Evolutionary conservation across 2,329 filamentous ascomycete species (phyloP).

Genomic region (Sporothrix brasiliensis): DNA sequence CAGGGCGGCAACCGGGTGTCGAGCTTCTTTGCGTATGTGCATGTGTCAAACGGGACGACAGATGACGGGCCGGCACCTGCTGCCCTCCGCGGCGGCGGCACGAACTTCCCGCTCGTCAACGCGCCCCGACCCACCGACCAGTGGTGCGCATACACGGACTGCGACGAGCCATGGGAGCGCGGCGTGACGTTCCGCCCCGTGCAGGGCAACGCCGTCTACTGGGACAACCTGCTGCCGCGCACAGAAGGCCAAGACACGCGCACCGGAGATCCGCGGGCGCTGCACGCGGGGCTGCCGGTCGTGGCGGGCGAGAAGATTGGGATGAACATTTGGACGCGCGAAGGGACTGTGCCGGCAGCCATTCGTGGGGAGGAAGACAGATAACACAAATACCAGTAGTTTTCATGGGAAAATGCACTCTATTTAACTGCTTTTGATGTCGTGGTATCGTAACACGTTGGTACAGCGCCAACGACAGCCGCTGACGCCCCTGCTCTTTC

Average conservation of each 20-base stretch:
- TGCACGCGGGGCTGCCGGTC: constrained; percentile 54
- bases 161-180: constrained; percentile 52
- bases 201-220: constrained; percentile 54
- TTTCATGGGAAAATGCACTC: not conserved
- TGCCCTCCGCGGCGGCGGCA: constrained; percentile 49
- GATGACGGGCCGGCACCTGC: not conserved
- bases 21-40: constrained; percentile 55
- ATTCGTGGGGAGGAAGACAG: constrained; percentile 38
- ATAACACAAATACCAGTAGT: not conserved
- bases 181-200: constrained; percentile 54
- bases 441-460: constrained; percentile 10
- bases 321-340: constrained; percentile 57
- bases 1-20: constrained; percentile 51
- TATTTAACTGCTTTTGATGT: not conserved
- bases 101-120: constrained; percentile 52
- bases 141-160: constrained; percentile 53
- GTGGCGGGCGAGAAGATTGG: constrained; percentile 53
- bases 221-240: constrained; percentile 50
- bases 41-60: constrained; percentile 37
- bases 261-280: constrained; percentile 48
- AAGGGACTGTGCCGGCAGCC: constrained; percentile 46
- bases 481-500: not conserved
- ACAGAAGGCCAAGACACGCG: constrained; percentile 41
- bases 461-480: not conserved
- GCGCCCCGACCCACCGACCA: constrained; percentile 41